These are phyloP conservation scores for Tulasnella sp. DNA, from an alignment of 768 basidiomycete genomes.

Conservation along the genomic window DNA sequence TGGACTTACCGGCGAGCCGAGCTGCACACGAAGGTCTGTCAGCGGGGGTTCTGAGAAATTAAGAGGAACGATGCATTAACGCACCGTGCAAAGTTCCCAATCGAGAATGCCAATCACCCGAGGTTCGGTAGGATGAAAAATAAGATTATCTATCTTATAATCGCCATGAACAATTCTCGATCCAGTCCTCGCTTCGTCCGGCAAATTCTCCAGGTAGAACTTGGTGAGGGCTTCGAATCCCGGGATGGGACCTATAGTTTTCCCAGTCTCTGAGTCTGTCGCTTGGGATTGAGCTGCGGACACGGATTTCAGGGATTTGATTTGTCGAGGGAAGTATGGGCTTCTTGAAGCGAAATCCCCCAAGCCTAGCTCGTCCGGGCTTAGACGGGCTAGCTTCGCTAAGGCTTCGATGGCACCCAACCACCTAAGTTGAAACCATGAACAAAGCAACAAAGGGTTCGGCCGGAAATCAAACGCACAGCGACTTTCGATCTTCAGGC, in stretches of 20 bases:
- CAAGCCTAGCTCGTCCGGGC: conserved; percentile 63
- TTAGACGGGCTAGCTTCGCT: conserved; percentile 59
- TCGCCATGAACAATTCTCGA: conserved; percentile 94
- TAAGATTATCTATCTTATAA: conserved; percentile 95
- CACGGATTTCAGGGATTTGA: conserved; percentile 79
- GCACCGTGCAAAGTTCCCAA: conserved; percentile 96
- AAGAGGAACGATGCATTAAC: conserved; percentile 48
- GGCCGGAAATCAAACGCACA: conserved; percentile 48
- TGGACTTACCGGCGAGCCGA: conserved; percentile 1
- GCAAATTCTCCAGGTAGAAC: conserved; percentile 74
- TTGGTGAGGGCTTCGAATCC: conserved; percentile 62
- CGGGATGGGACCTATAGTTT: conserved; percentile 65
- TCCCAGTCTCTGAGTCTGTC: conserved; percentile 55
- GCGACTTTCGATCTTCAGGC: conserved; percentile 55
- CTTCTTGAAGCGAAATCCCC: conserved; percentile 65
- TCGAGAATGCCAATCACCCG: conserved; percentile 92
- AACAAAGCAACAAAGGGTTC: not conserved
- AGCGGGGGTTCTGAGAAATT: not conserved
- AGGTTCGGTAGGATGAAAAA: conserved; percentile 91
- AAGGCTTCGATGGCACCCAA: conserved; percentile 69
- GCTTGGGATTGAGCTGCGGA: conserved; percentile 72
- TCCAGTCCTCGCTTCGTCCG: conserved; percentile 70
- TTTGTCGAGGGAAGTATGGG: conserved; percentile 89
- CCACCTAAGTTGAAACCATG: conserved; percentile 51
- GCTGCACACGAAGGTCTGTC: not conserved